A percentile compares a stretch with the other conserved stretches of the same genome.
Conservation (phyloP, 768 basidiomycete species). For the Termitomyces sp. region DNA sequence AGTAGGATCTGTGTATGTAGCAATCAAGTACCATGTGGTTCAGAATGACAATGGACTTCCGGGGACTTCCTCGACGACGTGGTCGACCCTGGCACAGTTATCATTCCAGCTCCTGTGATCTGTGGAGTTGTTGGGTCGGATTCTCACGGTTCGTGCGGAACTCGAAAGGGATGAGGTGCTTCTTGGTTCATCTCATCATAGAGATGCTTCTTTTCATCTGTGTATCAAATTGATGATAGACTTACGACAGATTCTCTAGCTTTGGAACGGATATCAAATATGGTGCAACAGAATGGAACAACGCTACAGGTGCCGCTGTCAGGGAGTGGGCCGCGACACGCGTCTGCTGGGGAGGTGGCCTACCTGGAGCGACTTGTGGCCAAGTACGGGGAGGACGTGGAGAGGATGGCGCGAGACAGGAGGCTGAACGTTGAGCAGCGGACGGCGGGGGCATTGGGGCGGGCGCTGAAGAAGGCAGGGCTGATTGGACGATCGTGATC, state of each 20-base stretch:
- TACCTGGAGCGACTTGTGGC: conserved; percentile 66
- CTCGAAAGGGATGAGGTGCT: conserved; percentile 16
- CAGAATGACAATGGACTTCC: conserved; percentile 6
- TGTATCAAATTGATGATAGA: conserved; percentile 4
- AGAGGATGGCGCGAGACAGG: conserved; percentile 77
- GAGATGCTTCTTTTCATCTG: conserved; percentile 12
- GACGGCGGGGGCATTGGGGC: conserved; percentile 74
- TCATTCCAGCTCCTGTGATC: conserved; percentile 8
- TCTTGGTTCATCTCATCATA: conserved; percentile 14
- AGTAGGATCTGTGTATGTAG: background rate
- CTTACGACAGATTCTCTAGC: conserved; percentile 40
- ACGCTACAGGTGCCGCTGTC: conserved; percentile 40
- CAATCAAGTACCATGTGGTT: conserved; percentile 5
- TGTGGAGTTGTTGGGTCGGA: background rate
- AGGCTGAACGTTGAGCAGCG: conserved; percentile 82
- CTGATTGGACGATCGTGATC: conserved; percentile 28
- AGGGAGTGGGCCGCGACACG: conserved; percentile 51
- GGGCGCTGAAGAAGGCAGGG: conserved; percentile 60
- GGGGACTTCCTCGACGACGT: background rate
- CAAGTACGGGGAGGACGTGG: conserved; percentile 70
- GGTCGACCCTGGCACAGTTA: conserved; percentile 6
- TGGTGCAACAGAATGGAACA: conserved; percentile 25
- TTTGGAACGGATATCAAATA: conserved; percentile 61
- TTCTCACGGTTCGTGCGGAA: conserved; percentile 30
- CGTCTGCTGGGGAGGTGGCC: conserved; percentile 66